These are phyloP conservation scores for Clitopilus hobsonii DNA, from an alignment of 768 basidiomycete genomes.

Conservation along the genomic window DNA sequence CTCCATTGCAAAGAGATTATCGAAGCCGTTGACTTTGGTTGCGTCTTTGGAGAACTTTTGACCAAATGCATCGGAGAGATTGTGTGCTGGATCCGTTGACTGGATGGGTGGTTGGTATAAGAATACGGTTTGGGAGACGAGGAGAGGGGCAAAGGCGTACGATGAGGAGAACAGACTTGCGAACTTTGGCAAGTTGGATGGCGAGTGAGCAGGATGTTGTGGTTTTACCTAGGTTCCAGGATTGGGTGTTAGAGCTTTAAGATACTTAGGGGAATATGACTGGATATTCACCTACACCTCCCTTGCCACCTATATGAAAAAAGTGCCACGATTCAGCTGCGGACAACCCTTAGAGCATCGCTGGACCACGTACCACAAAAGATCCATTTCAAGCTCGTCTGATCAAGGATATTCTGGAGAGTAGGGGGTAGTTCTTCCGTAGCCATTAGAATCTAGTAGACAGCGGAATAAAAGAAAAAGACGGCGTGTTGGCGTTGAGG, in stretches of 20 bases:
- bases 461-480: background rate
- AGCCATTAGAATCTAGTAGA: conserved; percentile 32
- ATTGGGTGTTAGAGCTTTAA: background rate
- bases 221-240: conserved; percentile 74
- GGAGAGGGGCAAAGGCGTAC: too few species aligned
- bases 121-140: too few species aligned
- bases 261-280: background rate
- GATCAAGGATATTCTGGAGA: conserved; percentile 92
- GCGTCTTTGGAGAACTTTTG: conserved; percentile 99
- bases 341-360: conserved; percentile 2
- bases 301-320: conserved; percentile 79
- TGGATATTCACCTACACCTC: conserved; percentile 79
- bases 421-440: conserved; percentile 74
- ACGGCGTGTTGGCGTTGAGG: background rate
- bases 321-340: conserved; percentile 10
- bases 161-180: conserved; percentile 96
- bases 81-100: conserved; percentile 99
- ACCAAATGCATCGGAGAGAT: conserved; percentile 95
- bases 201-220: conserved; percentile 97
- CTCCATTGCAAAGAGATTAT: conserved; percentile 98
- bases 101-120: conserved; percentile 24
- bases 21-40: conserved; percentile 95
- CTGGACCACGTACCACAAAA: conserved; percentile 79
- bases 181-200: conserved; percentile 86
- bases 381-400: conserved; percentile 94